Percentiles rank a stretch among this genome's conserved stretches.
Evolutionary conservation across 2,329 filamentous ascomycete genomes (phyloP).

Genomic region (Epicoccum sorghinum): DNA sequence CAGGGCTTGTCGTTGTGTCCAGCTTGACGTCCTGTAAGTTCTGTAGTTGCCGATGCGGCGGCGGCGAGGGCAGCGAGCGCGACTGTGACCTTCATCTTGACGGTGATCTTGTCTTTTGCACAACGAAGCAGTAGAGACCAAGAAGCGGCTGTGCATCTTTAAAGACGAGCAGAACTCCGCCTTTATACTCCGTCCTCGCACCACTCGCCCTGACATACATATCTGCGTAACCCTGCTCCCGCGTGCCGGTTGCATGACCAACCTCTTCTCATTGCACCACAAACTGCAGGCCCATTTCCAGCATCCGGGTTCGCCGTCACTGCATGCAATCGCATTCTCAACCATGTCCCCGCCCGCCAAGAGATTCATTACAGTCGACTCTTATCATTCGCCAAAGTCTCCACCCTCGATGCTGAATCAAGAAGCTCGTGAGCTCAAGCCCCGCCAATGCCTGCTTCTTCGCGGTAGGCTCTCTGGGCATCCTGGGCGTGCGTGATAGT

Average conservation of each 20-base stretch:
- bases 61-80: slow-evolving; percentile 30
- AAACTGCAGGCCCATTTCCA: slow-evolving; percentile 9
- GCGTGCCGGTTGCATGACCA: not conserved
- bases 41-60: slow-evolving; percentile 23
- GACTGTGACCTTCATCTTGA: slow-evolving; percentile 31
- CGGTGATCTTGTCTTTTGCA: slow-evolving; percentile 4
- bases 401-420: slow-evolving; percentile 9
- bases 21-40: slow-evolving; percentile 17
- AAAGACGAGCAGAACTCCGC: not conserved
- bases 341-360: slow-evolving; percentile 8
- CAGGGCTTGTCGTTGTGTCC: slow-evolving; percentile 22
- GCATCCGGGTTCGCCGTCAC: slow-evolving; percentile 9
- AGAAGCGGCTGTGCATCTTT: slow-evolving; percentile 9
- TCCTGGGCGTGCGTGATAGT: slow-evolving; percentile 23
- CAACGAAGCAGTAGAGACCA: slow-evolving; percentile 8
- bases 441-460: slow-evolving; percentile 18
- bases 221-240: slow-evolving; percentile 8
- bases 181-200: slow-evolving; percentile 9
- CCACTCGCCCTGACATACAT: slow-evolving; percentile 5
- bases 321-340: slow-evolving; percentile 4
- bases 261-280: slow-evolving; percentile 3
- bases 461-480: slow-evolving; percentile 21
- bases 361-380: slow-evolving; percentile 5
- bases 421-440: slow-evolving; percentile 19
- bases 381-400: slow-evolving; percentile 12